Evolutionary conservation across 1,284 basidiomycete species (phyloP).

Genomic region (Heterobasidion occidentale): DNA sequence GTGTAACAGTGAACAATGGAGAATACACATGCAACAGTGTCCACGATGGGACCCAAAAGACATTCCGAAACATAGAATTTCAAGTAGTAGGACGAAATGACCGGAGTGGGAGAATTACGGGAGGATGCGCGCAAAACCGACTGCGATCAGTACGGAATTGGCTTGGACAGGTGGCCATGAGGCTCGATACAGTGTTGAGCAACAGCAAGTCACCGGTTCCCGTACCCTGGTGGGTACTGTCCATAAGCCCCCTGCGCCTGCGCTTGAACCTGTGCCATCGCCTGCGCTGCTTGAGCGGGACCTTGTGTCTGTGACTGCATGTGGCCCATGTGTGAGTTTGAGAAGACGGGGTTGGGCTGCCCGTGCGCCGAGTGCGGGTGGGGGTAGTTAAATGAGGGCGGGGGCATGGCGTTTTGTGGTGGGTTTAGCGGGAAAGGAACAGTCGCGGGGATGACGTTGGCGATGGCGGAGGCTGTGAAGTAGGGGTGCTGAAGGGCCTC

Average conservation of each 20-base stretch:
- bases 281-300: conserved; percentile 20
- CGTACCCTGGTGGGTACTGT: conserved; percentile 16
- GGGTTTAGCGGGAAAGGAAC: conserved; percentile 35
- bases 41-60: not conserved
- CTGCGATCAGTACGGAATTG: too few species aligned
- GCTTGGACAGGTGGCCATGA: not conserved
- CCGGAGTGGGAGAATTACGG: not conserved
- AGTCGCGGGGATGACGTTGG: conserved; percentile 13
- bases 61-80: not conserved
- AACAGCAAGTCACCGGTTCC: not conserved
- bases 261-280: conserved; percentile 19
- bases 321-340: conserved; percentile 21
- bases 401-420: conserved; percentile 52
- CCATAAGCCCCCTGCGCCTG: conserved; percentile 11
- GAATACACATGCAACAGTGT: not conserved
- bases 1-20: too few species aligned
- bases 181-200: not conserved
- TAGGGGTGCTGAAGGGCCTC: conserved; percentile 93
- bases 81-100: not conserved
- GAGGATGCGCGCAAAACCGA: too few species aligned
- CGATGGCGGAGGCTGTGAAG: conserved; percentile 58
- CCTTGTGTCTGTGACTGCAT: conserved; percentile 20
- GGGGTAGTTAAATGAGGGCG: conserved; percentile 62
- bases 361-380: conserved; percentile 40
- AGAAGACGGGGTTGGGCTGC: conserved; percentile 30